These are phyloP conservation scores for Penicillium janthinellum DNA, from an alignment of 2,329 filamentous ascomycete species.

Conservation along the genomic window DNA sequence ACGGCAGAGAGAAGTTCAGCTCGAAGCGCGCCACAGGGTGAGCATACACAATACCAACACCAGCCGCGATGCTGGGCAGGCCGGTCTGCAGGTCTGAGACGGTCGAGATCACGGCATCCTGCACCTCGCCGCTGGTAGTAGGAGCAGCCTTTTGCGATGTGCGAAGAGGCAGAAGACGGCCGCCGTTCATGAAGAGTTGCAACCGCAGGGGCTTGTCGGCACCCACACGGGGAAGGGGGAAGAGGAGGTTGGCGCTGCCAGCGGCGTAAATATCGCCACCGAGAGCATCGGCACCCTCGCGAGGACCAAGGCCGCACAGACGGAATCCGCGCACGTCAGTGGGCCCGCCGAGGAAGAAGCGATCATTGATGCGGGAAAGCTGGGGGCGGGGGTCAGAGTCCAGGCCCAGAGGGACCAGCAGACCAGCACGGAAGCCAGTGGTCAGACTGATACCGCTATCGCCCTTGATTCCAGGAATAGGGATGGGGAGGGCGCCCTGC, in stretches of 20 bases:
- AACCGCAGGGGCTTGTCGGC: conserved; percentile 81
- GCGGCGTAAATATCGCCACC: conserved; percentile 93
- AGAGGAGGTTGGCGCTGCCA: conserved; percentile 78
- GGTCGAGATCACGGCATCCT: conserved; percentile 56
- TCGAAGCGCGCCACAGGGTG: conserved; percentile 93
- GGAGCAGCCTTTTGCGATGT: conserved; percentile 52
- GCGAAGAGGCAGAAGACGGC: conserved; percentile 76
- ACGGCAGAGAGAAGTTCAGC: conserved; percentile 88
- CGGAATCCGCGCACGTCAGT: conserved; percentile 95
- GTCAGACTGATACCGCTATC: conserved; percentile 80
- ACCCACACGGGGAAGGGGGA: conserved; percentile 81
- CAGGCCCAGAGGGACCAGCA: conserved; percentile 78
- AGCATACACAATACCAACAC: conserved; percentile 89
- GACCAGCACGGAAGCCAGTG: conserved; percentile 75
- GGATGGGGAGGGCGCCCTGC: conserved; percentile 72
- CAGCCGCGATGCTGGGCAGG: conserved; percentile 81
- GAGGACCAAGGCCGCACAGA: conserved; percentile 82
- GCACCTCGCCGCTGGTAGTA: conserved; percentile 52
- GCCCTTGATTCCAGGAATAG: conserved; percentile 67
- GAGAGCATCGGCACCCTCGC: conserved; percentile 80
- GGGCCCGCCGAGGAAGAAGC: conserved; percentile 91
- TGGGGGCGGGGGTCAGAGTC: conserved; percentile 57
- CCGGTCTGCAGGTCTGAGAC: conserved; percentile 72
- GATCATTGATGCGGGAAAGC: conserved; percentile 84
- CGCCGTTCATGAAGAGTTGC: conserved; percentile 89